Evolutionary conservation across 441 rosid genomes (phyloP).

Genomic region (Erodium moschatum): DNA sequence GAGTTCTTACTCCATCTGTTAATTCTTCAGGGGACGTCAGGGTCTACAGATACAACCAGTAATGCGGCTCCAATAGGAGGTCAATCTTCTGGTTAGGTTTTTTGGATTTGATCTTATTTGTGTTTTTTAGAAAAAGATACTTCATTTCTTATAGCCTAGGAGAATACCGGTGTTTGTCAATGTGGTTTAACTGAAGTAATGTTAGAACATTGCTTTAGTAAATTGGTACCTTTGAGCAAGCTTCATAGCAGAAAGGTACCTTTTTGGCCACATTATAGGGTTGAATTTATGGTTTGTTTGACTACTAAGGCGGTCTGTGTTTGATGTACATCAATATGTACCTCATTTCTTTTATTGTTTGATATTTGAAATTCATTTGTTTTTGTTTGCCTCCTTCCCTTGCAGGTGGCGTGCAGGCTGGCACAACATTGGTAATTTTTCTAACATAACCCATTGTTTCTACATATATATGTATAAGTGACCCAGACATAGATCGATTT

Average conservation of each 20-base stretch:
- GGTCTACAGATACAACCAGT: slow-evolving; percentile 35
- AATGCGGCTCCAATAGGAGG: slow-evolving; percentile 29
- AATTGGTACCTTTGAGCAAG: neutral
- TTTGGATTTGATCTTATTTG: neutral
- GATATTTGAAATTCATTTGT: neutral
- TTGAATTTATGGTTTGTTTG: no score
- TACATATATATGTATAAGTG: neutral
- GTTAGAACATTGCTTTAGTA: neutral
- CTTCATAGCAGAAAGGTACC: neutral
- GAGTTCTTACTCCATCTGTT: neutral
- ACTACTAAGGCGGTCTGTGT: neutral
- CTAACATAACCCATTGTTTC: neutral
- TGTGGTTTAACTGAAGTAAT: neutral
- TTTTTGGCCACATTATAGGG: neutral
- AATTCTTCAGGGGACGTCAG: slow-evolving; percentile 40
- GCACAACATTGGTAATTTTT: slow-evolving; percentile 36
- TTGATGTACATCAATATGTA: no score
- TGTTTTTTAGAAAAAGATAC: neutral
- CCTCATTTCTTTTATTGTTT: neutral
- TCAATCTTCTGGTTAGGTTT: slow-evolving; percentile 57
- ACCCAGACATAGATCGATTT: neutral
- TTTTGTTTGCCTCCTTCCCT: slow-evolving; percentile 14
- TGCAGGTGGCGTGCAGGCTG: slow-evolving; percentile 33
- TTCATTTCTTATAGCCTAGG: slow-evolving; percentile 4
- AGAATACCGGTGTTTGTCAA: slow-evolving; percentile 4